Evolutionary conservation across 306 rosid species (phyloP).

Genomic region (Trichosanthes truncata): DNA sequence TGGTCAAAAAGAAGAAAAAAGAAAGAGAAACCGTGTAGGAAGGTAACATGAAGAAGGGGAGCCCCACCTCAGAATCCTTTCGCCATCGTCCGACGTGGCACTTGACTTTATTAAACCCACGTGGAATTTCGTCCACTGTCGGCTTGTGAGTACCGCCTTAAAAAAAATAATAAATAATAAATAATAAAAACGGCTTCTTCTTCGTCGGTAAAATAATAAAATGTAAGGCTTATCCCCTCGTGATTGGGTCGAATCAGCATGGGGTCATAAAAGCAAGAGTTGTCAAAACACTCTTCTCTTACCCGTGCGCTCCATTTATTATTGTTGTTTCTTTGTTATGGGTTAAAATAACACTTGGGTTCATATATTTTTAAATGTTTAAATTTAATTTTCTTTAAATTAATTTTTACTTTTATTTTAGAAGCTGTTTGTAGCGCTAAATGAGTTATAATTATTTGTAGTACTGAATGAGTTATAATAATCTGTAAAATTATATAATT

Average conservation of each 20-base stretch:
- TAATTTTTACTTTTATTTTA: too few species aligned
- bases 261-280: not conserved
- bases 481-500: too few species aligned
- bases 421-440: too few species aligned
- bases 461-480: too few species aligned
- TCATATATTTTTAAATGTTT: too few species aligned
- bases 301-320: not conserved
- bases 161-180: not conserved
- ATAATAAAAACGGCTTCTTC: too few species aligned
- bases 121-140: not conserved
- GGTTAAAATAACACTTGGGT: too few species aligned
- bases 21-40: not conserved
- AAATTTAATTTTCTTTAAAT: too few species aligned
- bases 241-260: not conserved
- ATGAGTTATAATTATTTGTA: too few species aligned
- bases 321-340: too few species aligned
- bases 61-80: not conserved
- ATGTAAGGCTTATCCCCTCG: not conserved
- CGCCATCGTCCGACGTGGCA: not conserved
- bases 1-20: not conserved
- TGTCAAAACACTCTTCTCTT: not conserved
- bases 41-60: not conserved
- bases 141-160: conserved; percentile 4
- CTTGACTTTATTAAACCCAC: not conserved
- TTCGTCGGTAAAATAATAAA: not conserved